Evolutionary conservation across 2,329 filamentous ascomycete species (phyloP).

Genomic region (Cytospora schulzeri): DNA sequence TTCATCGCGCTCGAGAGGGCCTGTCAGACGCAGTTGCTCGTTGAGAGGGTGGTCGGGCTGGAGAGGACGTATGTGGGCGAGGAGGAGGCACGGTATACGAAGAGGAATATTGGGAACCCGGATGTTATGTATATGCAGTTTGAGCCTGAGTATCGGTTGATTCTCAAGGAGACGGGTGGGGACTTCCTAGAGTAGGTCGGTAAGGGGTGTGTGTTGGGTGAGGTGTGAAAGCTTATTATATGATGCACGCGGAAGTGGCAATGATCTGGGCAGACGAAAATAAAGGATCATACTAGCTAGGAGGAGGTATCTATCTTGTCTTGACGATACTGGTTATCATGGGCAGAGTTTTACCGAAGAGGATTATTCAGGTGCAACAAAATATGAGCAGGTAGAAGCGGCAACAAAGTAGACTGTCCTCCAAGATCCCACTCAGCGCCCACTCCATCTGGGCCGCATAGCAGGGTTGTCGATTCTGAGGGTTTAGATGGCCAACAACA

Average conservation of each 20-base stretch:
- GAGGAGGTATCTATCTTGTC: conserved; percentile 10
- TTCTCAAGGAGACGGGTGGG: conserved; percentile 6
- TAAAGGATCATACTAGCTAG: not conserved
- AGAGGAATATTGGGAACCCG: conserved; percentile 5
- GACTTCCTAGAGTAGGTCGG: not conserved
- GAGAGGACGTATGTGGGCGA: conserved; percentile 43
- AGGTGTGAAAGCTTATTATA: not conserved
- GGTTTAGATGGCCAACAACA: not conserved
- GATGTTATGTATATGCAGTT: conserved; percentile 20
- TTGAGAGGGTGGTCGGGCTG: conserved; percentile 58
- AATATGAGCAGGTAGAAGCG: not conserved
- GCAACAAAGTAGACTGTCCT: not conserved
- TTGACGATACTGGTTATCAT: not conserved
- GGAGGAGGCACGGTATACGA: conserved; percentile 43
- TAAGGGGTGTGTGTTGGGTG: not conserved
- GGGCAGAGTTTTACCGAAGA: not conserved
- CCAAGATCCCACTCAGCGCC: not conserved
- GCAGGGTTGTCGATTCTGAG: not conserved
- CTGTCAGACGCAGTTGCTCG: conserved; percentile 67
- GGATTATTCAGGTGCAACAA: not conserved
- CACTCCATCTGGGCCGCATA: not conserved
- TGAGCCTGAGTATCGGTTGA: conserved; percentile 15
- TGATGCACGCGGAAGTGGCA: not conserved
- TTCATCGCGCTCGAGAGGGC: conserved; percentile 68
- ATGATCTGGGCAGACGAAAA: not conserved